Evolutionary conservation across 2,329 filamentous ascomycete species (phyloP).

Genomic region (Aureobasidium pullulans): DNA sequence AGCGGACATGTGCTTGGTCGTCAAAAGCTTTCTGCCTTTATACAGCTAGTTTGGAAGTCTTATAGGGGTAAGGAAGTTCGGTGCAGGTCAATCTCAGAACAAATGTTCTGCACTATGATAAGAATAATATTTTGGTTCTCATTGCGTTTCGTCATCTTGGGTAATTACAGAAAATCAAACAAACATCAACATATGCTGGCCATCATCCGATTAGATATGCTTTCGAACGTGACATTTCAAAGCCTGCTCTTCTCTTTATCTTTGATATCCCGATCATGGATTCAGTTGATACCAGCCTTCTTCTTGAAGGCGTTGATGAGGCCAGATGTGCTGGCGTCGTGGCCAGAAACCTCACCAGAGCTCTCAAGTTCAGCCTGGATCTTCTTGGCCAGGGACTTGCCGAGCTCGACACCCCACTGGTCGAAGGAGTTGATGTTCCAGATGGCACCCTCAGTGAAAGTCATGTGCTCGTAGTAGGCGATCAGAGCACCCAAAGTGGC

Average conservation of each 20-base stretch:
- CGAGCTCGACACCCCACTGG: conserved; percentile 98
- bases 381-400: conserved; percentile 82
- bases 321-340: conserved; percentile 83
- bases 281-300: conserved; percentile 43
- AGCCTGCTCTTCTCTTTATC: conserved; percentile 8
- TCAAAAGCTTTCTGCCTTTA: too few relatives aligned
- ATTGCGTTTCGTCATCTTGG: conserved; percentile 8
- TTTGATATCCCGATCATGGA: neutral
- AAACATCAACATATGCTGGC: neutral
- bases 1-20: too few relatives aligned
- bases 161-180: conserved; percentile 3
- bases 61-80: too few relatives aligned
- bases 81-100: too few relatives aligned
- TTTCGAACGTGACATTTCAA: conserved; percentile 1
- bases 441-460: conserved; percentile 92
- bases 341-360: conserved; percentile 60
- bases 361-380: conserved; percentile 68
- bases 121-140: conserved; percentile 10
- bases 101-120: neutral
- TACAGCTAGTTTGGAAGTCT: too few relatives aligned
- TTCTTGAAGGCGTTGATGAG: conserved; percentile 91
- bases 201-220: neutral
- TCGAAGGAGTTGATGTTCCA: conserved; percentile 99
- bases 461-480: conserved; percentile 98
- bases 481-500: conserved; percentile 90